phyloP scores from a whole-genome alignment of 805 yeast species.

The Starmerella davenportii region DNA sequence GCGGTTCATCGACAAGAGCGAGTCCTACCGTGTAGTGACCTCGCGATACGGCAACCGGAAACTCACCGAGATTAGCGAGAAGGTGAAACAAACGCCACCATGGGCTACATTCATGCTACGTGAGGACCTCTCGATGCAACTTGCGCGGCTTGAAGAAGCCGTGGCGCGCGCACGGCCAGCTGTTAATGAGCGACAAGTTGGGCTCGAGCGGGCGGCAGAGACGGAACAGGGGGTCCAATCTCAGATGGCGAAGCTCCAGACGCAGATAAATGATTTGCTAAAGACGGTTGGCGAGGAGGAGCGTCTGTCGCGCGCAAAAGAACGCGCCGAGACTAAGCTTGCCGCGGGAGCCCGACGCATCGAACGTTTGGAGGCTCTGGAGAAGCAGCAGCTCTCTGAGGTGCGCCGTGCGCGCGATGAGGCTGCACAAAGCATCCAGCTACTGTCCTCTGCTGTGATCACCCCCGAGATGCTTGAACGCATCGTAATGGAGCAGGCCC shows the following conservation, averaged over 20 bases:
- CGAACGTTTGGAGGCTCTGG: not conserved
- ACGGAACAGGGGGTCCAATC: not conserved
- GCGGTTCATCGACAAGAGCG: not conserved
- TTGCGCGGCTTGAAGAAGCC: not conserved
- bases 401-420: not conserved
- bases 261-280: not conserved
- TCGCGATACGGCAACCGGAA: conserved; percentile 6
- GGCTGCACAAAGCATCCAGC: not conserved
- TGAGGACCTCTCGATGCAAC: not conserved
- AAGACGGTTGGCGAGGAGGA: not conserved
- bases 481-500: not conserved
- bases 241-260: not conserved
- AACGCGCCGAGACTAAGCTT: not conserved
- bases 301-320: not conserved
- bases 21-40: not conserved
- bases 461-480: not conserved
- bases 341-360: not conserved
- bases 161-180: too few species aligned
- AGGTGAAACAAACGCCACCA: not conserved
- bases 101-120: conserved; percentile 8
- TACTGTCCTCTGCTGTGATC: not conserved
- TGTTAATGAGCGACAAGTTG: too few species aligned
- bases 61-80: conserved; percentile 1
- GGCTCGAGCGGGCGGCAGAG: not conserved
- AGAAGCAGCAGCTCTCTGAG: not conserved